Evolutionary conservation across 495 filamentous ascomycete genomes (phyloP), one percentile per base, ranked within the genome.

Genomic region (Penicillium herquei): DNA sequence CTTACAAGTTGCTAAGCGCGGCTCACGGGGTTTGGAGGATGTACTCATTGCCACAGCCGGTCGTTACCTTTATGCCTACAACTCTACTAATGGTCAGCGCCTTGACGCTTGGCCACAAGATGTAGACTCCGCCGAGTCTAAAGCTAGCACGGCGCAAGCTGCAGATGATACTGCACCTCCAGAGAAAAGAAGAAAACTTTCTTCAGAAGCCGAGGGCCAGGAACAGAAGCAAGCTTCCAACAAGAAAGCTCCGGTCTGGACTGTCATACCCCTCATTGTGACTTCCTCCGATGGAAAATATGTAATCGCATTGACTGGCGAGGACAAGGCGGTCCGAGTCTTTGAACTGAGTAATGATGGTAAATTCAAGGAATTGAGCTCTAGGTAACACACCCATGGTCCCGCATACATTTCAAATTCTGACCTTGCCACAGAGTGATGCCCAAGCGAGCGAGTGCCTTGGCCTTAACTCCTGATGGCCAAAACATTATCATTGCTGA

Each of bases 291-390:
- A 87, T 46, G 79, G 83, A 33, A 74, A 80, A 40, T 78, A 95
- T 74, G 61, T 94, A 10, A 77, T 96, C 35, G 87, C 84, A 11
- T 77, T 91, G 16, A 96, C 94, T 7, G 85, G 82, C 7, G 91
- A 95, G 63, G 94, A 98, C 76, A 98, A 98, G 74, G 85, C 79
- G 49, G 77, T 98, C 51, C 86, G 89, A 61, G 91, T 97, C 1
- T 88, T 98, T 60, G 74, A 84, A 55, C 69, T 92, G 40, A 75
- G 78, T 14, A 70, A 77, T 0, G 74, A 81, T 51, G 88, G 86
- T 17, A 73, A 73, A 8, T 70, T 98, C 16, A 72, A 78, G 47
- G 78, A 87, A 59, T 66, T 93, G 35, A 96, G 86, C 69, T 77
- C 84, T 66, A 84, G 93, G 90, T 89, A 73, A 61, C 76, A 44